Percentiles rank a stretch among this genome's conserved stretches.
phyloP scores from a whole-genome alignment of 176 grass and related monocot genomes.

The Avena eriantha region DNA sequence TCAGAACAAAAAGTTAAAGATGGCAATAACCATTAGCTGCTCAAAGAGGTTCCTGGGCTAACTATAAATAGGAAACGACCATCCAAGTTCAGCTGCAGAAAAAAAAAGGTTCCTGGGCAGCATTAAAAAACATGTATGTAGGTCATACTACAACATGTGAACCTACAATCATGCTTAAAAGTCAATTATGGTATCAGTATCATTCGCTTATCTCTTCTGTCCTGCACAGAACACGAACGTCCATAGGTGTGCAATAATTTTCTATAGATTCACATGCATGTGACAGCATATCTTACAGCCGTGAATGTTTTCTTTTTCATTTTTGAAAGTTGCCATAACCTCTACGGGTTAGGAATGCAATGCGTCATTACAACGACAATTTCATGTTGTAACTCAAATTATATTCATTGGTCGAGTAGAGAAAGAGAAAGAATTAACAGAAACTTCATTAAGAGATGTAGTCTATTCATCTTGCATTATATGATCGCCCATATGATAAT shows the following conservation, averaged over 20 bases:
- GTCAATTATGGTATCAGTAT: not conserved
- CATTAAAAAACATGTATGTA: not conserved
- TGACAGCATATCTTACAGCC: not conserved
- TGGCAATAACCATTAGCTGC: not conserved
- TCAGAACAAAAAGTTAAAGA: slow-evolving; percentile 19
- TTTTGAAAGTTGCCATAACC: not conserved
- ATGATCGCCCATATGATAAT: slow-evolving; percentile 2
- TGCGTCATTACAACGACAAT: not conserved
- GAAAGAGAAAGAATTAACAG: not conserved
- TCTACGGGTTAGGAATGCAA: not conserved
- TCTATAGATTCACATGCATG: not conserved
- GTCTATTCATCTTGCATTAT: not conserved
- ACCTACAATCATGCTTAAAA: not conserved
- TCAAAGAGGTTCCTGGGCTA: not conserved
- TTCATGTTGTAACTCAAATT: not conserved
- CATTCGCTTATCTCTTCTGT: not conserved
- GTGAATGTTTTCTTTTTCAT: not conserved
- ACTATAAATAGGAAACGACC: not conserved
- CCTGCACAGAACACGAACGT: not conserved
- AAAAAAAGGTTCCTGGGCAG: not conserved
- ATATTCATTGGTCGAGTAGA: not conserved
- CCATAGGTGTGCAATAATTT: not conserved
- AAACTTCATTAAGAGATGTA: not conserved
- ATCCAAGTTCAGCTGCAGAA: not conserved
- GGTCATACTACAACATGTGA: not conserved